Evolutionary conservation across 441 rosid species (phyloP).

Genomic region (Aleurites moluccanus): DNA sequence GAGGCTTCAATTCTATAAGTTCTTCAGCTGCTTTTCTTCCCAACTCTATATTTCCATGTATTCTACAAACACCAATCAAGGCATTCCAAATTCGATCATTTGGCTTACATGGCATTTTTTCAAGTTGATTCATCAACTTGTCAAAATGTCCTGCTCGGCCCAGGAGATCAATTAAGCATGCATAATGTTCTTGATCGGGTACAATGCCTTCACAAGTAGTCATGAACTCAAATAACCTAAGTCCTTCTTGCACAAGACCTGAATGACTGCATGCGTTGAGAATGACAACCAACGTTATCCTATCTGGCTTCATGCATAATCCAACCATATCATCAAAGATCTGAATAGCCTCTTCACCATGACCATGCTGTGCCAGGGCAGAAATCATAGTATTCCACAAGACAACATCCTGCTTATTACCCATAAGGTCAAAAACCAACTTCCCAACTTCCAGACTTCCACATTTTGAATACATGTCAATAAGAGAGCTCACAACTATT

Average conservation of each 20-base stretch:
- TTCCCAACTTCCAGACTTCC: constrained; percentile 51
- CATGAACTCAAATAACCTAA: constrained; percentile 41
- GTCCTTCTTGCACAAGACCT: constrained; percentile 58
- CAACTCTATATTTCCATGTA: constrained; percentile 56
- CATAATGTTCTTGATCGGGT: constrained; percentile 67
- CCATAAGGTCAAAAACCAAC: constrained; percentile 46
- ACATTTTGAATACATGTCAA: constrained; percentile 76
- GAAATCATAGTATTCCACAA: constrained; percentile 72
- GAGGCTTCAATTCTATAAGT: constrained; percentile 53
- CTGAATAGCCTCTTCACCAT: constrained; percentile 55
- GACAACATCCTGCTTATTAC: constrained; percentile 45
- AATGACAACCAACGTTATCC: constrained; percentile 60
- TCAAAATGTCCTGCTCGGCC: constrained; percentile 63
- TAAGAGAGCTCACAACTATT: constrained; percentile 54
- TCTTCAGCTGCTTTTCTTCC: constrained; percentile 70
- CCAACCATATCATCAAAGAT: constrained; percentile 58
- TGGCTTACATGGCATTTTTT: constrained; percentile 56
- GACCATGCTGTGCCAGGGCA: constrained; percentile 63
- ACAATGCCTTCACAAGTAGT: constrained; percentile 32
- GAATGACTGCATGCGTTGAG: constrained; percentile 73
- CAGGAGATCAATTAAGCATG: constrained; percentile 66
- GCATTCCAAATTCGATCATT: constrained; percentile 63
- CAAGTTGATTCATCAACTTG: constrained; percentile 52
- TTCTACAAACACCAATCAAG: constrained; percentile 62
- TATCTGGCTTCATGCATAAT: constrained; percentile 48